Evolutionary conservation across 805 yeast species (phyloP).

Genomic region (Myxozyma sirexii): DNA sequence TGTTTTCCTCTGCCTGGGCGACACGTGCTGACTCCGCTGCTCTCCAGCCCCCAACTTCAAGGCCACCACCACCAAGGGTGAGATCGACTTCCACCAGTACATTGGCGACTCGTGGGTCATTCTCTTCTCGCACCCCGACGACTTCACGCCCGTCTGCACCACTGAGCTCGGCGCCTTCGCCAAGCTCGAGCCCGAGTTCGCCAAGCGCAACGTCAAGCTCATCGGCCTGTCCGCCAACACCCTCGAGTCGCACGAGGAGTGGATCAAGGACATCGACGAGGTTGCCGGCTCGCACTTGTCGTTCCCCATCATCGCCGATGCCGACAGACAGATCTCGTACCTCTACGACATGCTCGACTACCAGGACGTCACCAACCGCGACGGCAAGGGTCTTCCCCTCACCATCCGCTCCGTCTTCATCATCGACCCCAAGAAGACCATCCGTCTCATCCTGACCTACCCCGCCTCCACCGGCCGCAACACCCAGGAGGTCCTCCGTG

Average conservation of each 20-base stretch:
- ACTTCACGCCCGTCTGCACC: conserved; percentile 95
- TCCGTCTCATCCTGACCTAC: conserved; percentile 82
- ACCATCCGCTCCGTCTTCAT: conserved; percentile 92
- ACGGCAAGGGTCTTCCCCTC: conserved; percentile 67
- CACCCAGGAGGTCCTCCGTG: conserved; percentile 89
- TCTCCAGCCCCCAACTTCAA: conserved; percentile 85
- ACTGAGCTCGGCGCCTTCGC: conserved; percentile 96
- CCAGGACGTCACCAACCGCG: conserved; percentile 73
- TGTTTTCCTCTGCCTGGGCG: not conserved
- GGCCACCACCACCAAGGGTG: conserved; percentile 81
- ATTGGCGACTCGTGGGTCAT: conserved; percentile 86
- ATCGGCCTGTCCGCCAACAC: conserved; percentile 89
- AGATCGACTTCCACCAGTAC: conserved; percentile 83
- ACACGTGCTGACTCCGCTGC: not conserved
- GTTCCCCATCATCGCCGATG: conserved; percentile 92
- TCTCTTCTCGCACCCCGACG: conserved; percentile 92
- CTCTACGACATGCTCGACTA: conserved; percentile 86
- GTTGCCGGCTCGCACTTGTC: conserved; percentile 72
- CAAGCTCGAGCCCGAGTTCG: conserved; percentile 82
- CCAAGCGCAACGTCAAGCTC: conserved; percentile 80
- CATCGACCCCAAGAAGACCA: conserved; percentile 87
- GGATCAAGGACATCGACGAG: conserved; percentile 93
- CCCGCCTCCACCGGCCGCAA: conserved; percentile 96
- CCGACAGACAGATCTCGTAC: conserved; percentile 80
- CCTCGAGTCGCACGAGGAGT: conserved; percentile 73